Evolutionary conservation across 495 filamentous ascomycete genomes (phyloP).

Genomic region (Penicillium argentinense): DNA sequence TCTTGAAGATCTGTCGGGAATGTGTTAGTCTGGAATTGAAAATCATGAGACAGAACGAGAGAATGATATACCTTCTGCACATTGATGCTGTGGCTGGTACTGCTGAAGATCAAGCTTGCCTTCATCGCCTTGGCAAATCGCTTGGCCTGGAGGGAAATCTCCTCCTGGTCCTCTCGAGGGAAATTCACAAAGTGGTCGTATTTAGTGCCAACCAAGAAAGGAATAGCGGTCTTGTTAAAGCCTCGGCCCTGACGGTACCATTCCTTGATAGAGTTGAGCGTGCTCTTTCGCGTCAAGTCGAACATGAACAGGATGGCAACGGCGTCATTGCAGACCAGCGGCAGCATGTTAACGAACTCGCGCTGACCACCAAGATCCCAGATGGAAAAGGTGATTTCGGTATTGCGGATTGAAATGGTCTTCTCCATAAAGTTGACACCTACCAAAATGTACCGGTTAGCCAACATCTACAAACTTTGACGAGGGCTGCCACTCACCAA

Average conservation of each 20-base stretch:
- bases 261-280: slow-evolving; percentile 97
- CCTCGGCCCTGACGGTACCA: slow-evolving; percentile 98
- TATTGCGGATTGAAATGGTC: slow-evolving; percentile 98
- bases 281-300: slow-evolving; percentile 95
- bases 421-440: slow-evolving; percentile 99
- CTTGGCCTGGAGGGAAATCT: slow-evolving; percentile 92
- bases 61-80: slow-evolving; percentile 81
- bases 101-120: slow-evolving; percentile 94
- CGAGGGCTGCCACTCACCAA: slow-evolving; percentile 58
- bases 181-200: slow-evolving; percentile 99
- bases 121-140: slow-evolving; percentile 98
- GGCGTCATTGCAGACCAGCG: slow-evolving; percentile 96
- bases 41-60: background rate
- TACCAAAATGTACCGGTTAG: slow-evolving; percentile 19
- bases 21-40: slow-evolving; percentile 21
- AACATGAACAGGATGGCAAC: slow-evolving; percentile 99
- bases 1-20: slow-evolving; percentile 87
- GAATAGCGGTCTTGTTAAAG: slow-evolving; percentile 99
- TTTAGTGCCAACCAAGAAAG: slow-evolving; percentile 94
- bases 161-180: slow-evolving; percentile 93
- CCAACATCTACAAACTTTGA: background rate
- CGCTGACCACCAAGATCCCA: slow-evolving; percentile 98
- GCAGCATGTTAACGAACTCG: slow-evolving; percentile 99
- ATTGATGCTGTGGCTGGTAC: slow-evolving; percentile 98
- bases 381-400: slow-evolving; percentile 99